These are phyloP conservation scores for Diddensiella transvaalensis DNA, from an alignment of 805 yeast species.

Conservation along the genomic window DNA sequence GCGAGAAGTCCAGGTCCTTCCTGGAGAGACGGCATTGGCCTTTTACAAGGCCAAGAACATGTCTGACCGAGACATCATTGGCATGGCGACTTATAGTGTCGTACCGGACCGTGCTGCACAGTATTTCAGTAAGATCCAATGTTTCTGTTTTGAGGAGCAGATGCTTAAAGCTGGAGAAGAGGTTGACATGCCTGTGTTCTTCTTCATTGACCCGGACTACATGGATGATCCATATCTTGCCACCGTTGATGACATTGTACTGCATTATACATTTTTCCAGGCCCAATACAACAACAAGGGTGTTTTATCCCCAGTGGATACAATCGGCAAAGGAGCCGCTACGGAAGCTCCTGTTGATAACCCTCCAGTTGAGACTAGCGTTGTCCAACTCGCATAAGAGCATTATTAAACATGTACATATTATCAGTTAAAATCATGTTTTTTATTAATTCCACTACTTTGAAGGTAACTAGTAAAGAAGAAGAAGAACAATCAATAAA, in stretches of 20 bases:
- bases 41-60: conserved; percentile 88
- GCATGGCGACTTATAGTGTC: conserved; percentile 97
- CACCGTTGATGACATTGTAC: conserved; percentile 80
- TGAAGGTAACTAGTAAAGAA: no score
- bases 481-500: background rate
- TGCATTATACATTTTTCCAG: conserved; percentile 88
- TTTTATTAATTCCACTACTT: no score
- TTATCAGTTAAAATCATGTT: background rate
- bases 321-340: no score
- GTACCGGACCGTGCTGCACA: conserved; percentile 96
- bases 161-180: conserved; percentile 92
- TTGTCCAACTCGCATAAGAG: background rate
- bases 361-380: background rate
- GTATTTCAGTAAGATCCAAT: conserved; percentile 94
- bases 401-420: background rate
- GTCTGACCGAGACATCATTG: conserved; percentile 85
- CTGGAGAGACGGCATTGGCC: conserved; percentile 97
- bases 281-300: conserved; percentile 29
- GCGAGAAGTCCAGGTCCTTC: conserved; percentile 84
- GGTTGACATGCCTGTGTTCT: conserved; percentile 98
- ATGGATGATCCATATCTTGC: conserved; percentile 91
- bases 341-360: no score
- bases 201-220: conserved; percentile 94
- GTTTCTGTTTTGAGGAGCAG: conserved; percentile 98
- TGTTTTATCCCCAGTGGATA: conserved; percentile 23